Conservation (phyloP, 352 stramenopile genomes). For the Thalassiosira gravida region DNA sequence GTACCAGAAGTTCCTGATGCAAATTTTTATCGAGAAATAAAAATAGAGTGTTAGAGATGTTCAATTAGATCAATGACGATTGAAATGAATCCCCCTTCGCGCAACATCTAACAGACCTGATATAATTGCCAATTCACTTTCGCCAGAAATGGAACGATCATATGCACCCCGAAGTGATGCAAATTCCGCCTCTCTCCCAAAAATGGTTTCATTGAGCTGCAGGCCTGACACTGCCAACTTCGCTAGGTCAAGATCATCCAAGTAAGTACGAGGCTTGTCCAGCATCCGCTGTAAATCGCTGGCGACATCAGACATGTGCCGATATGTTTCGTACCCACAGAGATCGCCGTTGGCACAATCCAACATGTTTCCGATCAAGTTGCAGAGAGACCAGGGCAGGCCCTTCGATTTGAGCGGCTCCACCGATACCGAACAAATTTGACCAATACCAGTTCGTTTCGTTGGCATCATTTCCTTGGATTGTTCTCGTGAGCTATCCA, state of each 20-base stretch:
- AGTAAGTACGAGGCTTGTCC: conserved; percentile 35
- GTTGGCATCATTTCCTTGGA: no score
- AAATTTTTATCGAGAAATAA: background rate
- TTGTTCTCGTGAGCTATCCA: no score
- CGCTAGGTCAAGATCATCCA: conserved; percentile 28
- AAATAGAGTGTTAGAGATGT: no score
- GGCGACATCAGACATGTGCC: conserved; percentile 29
- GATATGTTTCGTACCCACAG: conserved; percentile 28
- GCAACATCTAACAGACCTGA: conserved; percentile 9
- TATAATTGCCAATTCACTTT: conserved; percentile 31
- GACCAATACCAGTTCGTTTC: no score
- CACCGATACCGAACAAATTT: conserved; percentile 8
- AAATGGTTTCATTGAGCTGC: conserved; percentile 33
- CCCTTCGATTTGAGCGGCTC: conserved; percentile 17
- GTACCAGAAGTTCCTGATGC: background rate
- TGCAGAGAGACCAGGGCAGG: conserved; percentile 15
- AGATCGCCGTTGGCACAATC: conserved; percentile 33
- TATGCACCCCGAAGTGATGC: conserved; percentile 19
- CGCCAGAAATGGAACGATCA: conserved; percentile 18
- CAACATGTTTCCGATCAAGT: conserved; percentile 41
- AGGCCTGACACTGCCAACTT: conserved; percentile 24
- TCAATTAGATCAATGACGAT: no score
- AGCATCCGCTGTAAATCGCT: conserved; percentile 45
- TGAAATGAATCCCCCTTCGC: no score
- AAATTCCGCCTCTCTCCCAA: conserved; percentile 32